Conservation (phyloP, 2,329 filamentous ascomycete species). For the Fonsecaea pedrosoi region DNA sequence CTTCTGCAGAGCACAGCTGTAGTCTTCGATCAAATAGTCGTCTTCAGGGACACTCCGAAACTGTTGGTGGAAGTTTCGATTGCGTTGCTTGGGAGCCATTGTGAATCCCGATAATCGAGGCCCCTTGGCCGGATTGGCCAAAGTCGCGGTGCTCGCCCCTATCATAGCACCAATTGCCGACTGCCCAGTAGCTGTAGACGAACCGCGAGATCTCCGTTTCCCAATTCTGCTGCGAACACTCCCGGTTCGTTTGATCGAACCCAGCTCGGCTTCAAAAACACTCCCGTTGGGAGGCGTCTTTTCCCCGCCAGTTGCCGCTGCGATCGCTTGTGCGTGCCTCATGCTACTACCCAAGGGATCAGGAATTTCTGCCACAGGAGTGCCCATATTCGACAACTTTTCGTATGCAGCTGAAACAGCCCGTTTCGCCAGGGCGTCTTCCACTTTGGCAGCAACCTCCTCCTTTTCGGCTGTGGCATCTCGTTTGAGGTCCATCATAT, state of each 20-base stretch:
- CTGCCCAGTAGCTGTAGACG: constrained; percentile 71
- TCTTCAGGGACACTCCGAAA: constrained; percentile 98
- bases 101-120: constrained; percentile 92
- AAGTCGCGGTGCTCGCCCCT: constrained; percentile 70
- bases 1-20: constrained; percentile 92
- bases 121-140: constrained; percentile 68
- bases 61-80: constrained; percentile 89
- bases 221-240: constrained; percentile 72
- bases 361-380: constrained; percentile 45
- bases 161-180: constrained; percentile 75
- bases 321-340: constrained; percentile 38
- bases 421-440: constrained; percentile 65
- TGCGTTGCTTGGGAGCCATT: constrained; percentile 93
- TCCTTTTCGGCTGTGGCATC: constrained; percentile 53
- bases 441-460: constrained; percentile 61
- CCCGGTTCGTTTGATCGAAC: constrained; percentile 65
- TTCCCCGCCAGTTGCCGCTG: constrained; percentile 56
- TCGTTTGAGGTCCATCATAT: constrained; percentile 46
- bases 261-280: constrained; percentile 67
- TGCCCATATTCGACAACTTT: constrained; percentile 52
- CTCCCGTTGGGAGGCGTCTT: constrained; percentile 71
- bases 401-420: constrained; percentile 68
- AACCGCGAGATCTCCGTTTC: constrained; percentile 77
- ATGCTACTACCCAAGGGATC: constrained; percentile 45
- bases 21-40: constrained; percentile 97